Evolutionary conservation across 1,139 yeast species (phyloP).

Genomic region (Meyerozyma guilliermondii): DNA sequence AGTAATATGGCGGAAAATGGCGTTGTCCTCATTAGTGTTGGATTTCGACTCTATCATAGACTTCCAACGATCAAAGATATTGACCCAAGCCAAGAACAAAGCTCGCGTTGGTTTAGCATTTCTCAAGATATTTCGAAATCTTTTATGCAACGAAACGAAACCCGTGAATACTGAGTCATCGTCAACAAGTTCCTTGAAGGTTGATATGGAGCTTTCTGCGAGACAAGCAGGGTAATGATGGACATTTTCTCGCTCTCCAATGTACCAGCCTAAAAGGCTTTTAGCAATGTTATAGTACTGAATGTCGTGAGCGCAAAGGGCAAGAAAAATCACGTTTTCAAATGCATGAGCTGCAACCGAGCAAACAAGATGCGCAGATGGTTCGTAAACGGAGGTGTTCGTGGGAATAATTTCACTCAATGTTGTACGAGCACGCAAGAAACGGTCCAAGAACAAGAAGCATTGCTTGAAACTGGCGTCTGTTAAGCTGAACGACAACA

Average conservation of each 20-base stretch:
- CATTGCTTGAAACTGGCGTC: slow-evolving; percentile 36
- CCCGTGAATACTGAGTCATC: slow-evolving; percentile 68
- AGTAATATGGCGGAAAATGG: slow-evolving; percentile 54
- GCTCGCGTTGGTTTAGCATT: slow-evolving; percentile 58
- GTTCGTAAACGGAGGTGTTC: slow-evolving; percentile 21
- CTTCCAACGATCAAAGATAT: slow-evolving; percentile 55
- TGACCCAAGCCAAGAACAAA: slow-evolving; percentile 56
- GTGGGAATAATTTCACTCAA: slow-evolving; percentile 16
- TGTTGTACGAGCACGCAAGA: slow-evolving; percentile 19
- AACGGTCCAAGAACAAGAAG: slow-evolving; percentile 32
- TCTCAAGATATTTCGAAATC: slow-evolving; percentile 51
- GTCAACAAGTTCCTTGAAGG: slow-evolving; percentile 46
- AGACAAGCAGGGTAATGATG: slow-evolving; percentile 7
- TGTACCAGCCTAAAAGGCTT: slow-evolving; percentile 42
- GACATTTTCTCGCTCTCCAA: slow-evolving; percentile 24
- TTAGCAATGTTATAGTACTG: slow-evolving; percentile 52
- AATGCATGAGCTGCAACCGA: slow-evolving; percentile 20
- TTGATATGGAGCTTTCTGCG: slow-evolving; percentile 26
- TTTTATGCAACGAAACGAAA: slow-evolving; percentile 70
- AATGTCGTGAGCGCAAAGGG: slow-evolving; percentile 53
- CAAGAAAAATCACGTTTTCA: slow-evolving; percentile 45
- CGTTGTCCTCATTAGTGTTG: slow-evolving; percentile 25
- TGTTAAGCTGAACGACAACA: slow-evolving; percentile 29
- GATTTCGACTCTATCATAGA: slow-evolving; percentile 22
- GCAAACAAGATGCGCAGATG: slow-evolving; percentile 15